Percentiles rank a stretch among this genome's conserved stretches.
These are phyloP conservation scores for Neodidymelliopsis sp. DNA, from an alignment of 2,329 filamentous ascomycete genomes.

Conservation along the genomic window DNA sequence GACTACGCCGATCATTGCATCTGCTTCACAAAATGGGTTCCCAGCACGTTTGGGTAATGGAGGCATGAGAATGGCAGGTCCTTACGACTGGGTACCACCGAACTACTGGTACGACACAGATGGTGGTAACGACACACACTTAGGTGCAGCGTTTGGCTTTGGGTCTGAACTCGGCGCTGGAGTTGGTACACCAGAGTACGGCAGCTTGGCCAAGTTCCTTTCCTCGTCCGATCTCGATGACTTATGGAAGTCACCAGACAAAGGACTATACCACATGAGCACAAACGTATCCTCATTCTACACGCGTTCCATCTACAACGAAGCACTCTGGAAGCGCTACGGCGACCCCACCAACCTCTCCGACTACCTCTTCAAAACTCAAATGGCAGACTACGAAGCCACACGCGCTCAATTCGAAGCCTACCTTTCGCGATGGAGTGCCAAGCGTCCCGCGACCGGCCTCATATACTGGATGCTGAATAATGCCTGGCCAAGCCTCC, in stretches of 20 bases:
- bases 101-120: constrained; percentile 68
- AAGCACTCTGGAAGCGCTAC: constrained; percentile 60
- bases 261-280: constrained; percentile 67
- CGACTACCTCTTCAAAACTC: constrained; percentile 67
- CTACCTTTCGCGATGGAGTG: constrained; percentile 61
- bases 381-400: constrained; percentile 71
- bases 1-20: constrained; percentile 65
- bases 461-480: constrained; percentile 74
- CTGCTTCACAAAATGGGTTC: constrained; percentile 63
- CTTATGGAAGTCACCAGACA: constrained; percentile 63
- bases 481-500: constrained; percentile 69
- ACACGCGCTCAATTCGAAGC: constrained; percentile 67
- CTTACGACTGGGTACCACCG: constrained; percentile 71
- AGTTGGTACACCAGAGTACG: constrained; percentile 67
- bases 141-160: constrained; percentile 69
- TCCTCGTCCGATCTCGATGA: constrained; percentile 59
- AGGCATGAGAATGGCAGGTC: constrained; percentile 72
- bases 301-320: constrained; percentile 65
- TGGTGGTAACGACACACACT: constrained; percentile 55
- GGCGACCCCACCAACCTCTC: constrained; percentile 61
- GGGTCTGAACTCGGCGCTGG: constrained; percentile 69
- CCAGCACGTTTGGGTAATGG: constrained; percentile 61
- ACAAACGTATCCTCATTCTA: constrained; percentile 63
- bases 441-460: constrained; percentile 63
- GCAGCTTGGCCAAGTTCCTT: constrained; percentile 63